Base-by-base conservation (phyloP, 352 stramenopile genomes). In the Plasmopara viticola region DNA sequence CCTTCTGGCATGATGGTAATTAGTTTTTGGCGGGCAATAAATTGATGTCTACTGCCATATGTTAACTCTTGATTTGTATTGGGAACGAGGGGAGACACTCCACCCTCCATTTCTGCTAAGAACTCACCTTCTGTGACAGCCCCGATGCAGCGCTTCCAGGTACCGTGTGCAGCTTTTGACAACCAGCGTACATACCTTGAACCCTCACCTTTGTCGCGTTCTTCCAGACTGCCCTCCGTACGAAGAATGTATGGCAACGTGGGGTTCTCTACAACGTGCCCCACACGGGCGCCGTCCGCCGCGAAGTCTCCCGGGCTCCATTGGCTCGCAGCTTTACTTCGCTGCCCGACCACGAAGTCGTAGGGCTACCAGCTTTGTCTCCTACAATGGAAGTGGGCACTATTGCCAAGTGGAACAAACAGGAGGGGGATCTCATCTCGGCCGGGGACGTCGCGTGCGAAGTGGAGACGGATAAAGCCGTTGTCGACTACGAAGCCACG, bases 401-500 rank as follows among this genome's bases (percentile, higher is more conserved):
- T 30, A 97, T 99, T 57, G 84, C 93, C 39, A 86, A 93, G 70
- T 98, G 95, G 94, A 92, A 95, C 63, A 90, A 88, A 63, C 62
- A 75, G 57, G 88, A 96, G 59, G 95, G 95, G 39, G 86, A 97
- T n/a, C 62, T 65, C 15, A 95, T 98, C 63, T 67, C 62, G 18
- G 86, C 95, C 1, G 95, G 95, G 8, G 90, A 98, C 62, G 79
- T 97, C 35, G 75, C 98, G 37, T 97, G 87, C 60, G 79, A 97
- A 51, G 88, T 99, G 51, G 95, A 99, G 76, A 99, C 96, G 9
- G 96, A 99, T 75, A 98, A 99, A 75, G 96, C 96, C 15, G 95
- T 95, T 20, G 95, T 99, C 44, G 95, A 98, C 71, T 99, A 97
- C 64, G 96, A 98, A 68, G 88, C 91, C 8, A 93, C 98, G 61